Conservation (phyloP, 1,284 basidiomycete genomes). For the Boletellus deceptivus region DNA sequence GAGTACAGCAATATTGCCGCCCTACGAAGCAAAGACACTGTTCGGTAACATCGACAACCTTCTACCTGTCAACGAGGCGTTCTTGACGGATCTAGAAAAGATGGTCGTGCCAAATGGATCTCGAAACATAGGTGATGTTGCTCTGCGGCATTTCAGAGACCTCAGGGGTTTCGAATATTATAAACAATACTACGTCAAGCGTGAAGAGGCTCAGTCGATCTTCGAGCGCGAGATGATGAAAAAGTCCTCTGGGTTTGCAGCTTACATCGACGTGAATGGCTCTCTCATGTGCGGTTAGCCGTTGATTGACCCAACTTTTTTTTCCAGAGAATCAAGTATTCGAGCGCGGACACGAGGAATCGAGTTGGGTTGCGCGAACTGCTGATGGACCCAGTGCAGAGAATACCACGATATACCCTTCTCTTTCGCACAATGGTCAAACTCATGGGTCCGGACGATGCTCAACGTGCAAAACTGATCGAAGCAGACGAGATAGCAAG, state of each 20-base stretch:
- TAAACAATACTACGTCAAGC: slow-evolving; percentile 86
- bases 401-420: slow-evolving; percentile 94
- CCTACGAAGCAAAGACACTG: slow-evolving; percentile 88
- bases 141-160: slow-evolving; percentile 81
- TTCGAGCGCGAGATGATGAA: slow-evolving; percentile 83
- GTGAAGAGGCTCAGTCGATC: slow-evolving; percentile 90
- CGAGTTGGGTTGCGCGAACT: slow-evolving; percentile 90
- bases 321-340: slow-evolving; percentile 82
- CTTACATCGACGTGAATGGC: slow-evolving; percentile 77
- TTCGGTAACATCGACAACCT: slow-evolving; percentile 94
- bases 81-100: slow-evolving; percentile 81
- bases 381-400: slow-evolving; percentile 99
- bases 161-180: slow-evolving; percentile 86
- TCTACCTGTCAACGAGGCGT: slow-evolving; percentile 83
- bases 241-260: slow-evolving; percentile 73
- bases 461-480: slow-evolving; percentile 78
- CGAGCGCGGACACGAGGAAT: slow-evolving; percentile 77
- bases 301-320: slow-evolving; percentile 14
- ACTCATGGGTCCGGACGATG: slow-evolving; percentile 74
- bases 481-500: slow-evolving; percentile 88
- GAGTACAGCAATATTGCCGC: slow-evolving; percentile 82
- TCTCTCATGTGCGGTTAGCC: slow-evolving; percentile 3
- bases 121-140: slow-evolving; percentile 76
- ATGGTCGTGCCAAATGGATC: slow-evolving; percentile 63
- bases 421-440: slow-evolving; percentile 91